Percentiles rank a stretch among this genome's conserved stretches.
These are phyloP conservation scores for Rhexocercosporidium sp. DNA, from an alignment of 2,329 filamentous ascomycete genomes.

Conservation along the genomic window DNA sequence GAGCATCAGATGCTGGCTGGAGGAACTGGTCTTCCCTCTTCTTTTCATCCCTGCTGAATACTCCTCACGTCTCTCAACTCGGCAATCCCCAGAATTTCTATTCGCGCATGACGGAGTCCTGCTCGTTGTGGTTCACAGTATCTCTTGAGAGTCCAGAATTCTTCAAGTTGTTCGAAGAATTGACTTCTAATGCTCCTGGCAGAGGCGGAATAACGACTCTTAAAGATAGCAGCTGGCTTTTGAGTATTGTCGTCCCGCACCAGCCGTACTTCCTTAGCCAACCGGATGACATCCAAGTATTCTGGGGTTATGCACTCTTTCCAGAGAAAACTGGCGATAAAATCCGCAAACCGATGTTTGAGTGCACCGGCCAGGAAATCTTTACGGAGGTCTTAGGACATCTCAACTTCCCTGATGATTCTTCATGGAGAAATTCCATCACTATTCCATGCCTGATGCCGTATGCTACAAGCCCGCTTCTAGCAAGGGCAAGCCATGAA, in stretches of 20 bases:
- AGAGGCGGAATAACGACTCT: slow-evolving; percentile 46
- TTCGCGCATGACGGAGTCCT: slow-evolving; percentile 44
- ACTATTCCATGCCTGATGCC: slow-evolving; percentile 49
- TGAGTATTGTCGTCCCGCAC: slow-evolving; percentile 47
- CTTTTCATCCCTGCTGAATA: slow-evolving; percentile 32
- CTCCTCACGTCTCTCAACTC: slow-evolving; percentile 42
- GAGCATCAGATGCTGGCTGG: slow-evolving; percentile 48
- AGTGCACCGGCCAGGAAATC: slow-evolving; percentile 49
- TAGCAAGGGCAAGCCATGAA: slow-evolving; percentile 34
- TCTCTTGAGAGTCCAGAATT: slow-evolving; percentile 45
- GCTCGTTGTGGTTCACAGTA: slow-evolving; percentile 49
- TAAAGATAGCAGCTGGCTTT: slow-evolving; percentile 48
- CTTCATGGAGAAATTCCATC: slow-evolving; percentile 37
- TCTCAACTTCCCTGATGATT: slow-evolving; percentile 43
- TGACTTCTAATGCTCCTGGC: slow-evolving; percentile 43
- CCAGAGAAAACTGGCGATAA: slow-evolving; percentile 45
- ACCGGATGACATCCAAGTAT: slow-evolving; percentile 41
- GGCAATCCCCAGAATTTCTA: slow-evolving; percentile 50
- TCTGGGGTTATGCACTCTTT: slow-evolving; percentile 50
- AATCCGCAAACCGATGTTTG: slow-evolving; percentile 48
- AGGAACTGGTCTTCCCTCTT: slow-evolving; percentile 47
- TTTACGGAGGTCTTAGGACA: slow-evolving; percentile 47
- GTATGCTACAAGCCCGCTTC: slow-evolving; percentile 47
- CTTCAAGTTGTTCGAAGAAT: slow-evolving; percentile 37
- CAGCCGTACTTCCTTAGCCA: slow-evolving; percentile 51